Conservation (phyloP, 1,284 basidiomycete genomes). For the Kalmanozyma brasiliensis region DNA sequence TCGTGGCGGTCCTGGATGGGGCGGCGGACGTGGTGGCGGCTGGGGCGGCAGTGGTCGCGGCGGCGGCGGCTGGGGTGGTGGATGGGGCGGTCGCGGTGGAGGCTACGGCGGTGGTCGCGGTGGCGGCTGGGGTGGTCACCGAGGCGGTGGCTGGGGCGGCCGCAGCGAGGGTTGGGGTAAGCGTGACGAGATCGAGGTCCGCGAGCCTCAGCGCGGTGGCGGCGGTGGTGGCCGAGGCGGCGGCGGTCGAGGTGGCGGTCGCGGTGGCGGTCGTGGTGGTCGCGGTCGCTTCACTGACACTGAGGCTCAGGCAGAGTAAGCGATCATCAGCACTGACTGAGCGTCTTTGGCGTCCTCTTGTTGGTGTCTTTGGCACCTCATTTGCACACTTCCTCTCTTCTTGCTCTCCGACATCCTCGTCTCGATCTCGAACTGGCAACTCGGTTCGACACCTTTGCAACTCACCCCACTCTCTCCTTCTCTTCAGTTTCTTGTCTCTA, state of each 20-base stretch:
- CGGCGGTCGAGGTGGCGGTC: neutral
- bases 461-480: neutral
- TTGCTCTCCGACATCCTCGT: neutral
- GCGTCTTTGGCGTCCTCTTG: neutral
- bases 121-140: neutral
- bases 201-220: neutral
- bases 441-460: slow-evolving; percentile 25
- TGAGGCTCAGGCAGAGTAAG: neutral
- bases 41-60: neutral
- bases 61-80: neutral
- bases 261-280: slow-evolving; percentile 1
- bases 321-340: neutral
- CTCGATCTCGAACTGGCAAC: neutral
- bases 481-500: neutral
- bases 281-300: neutral
- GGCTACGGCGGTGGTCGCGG: neutral
- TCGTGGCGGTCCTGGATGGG: neutral
- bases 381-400: neutral
- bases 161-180: neutral
- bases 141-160: neutral
- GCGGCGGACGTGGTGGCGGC: neutral
- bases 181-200: slow-evolving; percentile 1
- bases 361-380: neutral
- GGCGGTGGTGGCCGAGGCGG: slow-evolving; percentile 2
- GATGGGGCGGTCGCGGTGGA: neutral